These are phyloP conservation scores for Arachis stenosperma DNA, from an alignment of 306 rosid genomes.

Conservation along the genomic window DNA sequence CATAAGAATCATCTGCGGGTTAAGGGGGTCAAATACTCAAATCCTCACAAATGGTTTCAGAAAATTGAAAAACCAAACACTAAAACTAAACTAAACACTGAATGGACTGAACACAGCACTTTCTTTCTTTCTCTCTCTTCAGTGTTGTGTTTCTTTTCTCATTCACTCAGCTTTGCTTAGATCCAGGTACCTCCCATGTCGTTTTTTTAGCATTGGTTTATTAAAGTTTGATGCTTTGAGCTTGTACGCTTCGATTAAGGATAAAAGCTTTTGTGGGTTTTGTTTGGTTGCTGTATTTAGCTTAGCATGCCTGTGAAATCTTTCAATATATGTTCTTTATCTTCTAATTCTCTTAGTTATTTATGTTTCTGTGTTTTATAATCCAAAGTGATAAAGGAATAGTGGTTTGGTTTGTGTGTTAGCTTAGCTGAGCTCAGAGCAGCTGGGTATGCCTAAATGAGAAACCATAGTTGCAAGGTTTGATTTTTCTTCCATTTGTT, in stretches of 20 bases:
- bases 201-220: constrained; percentile 29
- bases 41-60: neutral
- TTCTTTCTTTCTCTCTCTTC: neutral
- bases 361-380: neutral
- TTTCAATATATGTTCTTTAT: constrained; percentile 9
- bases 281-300: constrained; percentile 19
- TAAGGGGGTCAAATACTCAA: constrained; percentile 64
- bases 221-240: neutral
- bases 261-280: constrained; percentile 34
- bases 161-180: constrained; percentile 44
- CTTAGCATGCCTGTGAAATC: neutral
- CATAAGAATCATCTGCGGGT: constrained; percentile 29
- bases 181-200: constrained; percentile 66
- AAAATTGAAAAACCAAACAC: neutral
- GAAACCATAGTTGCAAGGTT: constrained; percentile 29
- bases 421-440: constrained; percentile 17
- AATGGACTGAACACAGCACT: neutral
- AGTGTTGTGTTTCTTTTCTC: neutral
- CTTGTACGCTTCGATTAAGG: constrained; percentile 24
- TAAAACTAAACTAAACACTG: neutral
- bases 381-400: constrained; percentile 10
- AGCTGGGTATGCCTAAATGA: constrained; percentile 7
- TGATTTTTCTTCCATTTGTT: constrained; percentile 35
- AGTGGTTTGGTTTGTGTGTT: constrained; percentile 20
- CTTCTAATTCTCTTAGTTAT: neutral